Conservation (phyloP, 257 asterid species). For the Solanum appendiculatum region DNA sequence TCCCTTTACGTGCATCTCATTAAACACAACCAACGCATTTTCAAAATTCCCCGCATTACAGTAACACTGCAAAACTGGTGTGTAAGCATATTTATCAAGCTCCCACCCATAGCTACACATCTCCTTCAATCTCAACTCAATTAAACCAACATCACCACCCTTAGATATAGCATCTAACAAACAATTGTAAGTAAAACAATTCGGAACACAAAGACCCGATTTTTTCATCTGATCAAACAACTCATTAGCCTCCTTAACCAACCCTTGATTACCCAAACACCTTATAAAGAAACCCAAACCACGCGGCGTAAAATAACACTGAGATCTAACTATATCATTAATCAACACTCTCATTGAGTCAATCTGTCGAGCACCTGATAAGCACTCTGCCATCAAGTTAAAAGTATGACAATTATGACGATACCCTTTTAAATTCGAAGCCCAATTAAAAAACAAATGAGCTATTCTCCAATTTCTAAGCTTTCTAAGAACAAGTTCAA, state of each 20-base stretch:
- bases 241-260: constrained; percentile 61
- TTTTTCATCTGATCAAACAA: constrained; percentile 65
- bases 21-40: constrained; percentile 50
- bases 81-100: constrained; percentile 62
- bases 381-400: constrained; percentile 63
- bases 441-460: constrained; percentile 62
- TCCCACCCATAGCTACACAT: constrained; percentile 44
- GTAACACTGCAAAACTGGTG: constrained; percentile 72
- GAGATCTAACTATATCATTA: constrained; percentile 16
- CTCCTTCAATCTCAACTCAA: constrained; percentile 61
- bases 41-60: constrained; percentile 57
- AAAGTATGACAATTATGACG: constrained; percentile 56
- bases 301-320: constrained; percentile 61
- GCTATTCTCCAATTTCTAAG: constrained; percentile 61
- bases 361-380: constrained; percentile 82
- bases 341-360: constrained; percentile 50
- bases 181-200: constrained; percentile 59
- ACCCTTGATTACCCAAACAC: constrained; percentile 67
- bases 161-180: constrained; percentile 69
- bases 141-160: constrained; percentile 33
- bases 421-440: constrained; percentile 50
- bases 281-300: constrained; percentile 78
- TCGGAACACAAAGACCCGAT: constrained; percentile 39
- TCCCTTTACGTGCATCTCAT: constrained; percentile 46
- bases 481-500: constrained; percentile 56